Evolutionary conservation across 345 rosid genomes (phyloP), one percentile per base, ranked within the genome.

Genomic region (Gossypium sturtianum): DNA sequence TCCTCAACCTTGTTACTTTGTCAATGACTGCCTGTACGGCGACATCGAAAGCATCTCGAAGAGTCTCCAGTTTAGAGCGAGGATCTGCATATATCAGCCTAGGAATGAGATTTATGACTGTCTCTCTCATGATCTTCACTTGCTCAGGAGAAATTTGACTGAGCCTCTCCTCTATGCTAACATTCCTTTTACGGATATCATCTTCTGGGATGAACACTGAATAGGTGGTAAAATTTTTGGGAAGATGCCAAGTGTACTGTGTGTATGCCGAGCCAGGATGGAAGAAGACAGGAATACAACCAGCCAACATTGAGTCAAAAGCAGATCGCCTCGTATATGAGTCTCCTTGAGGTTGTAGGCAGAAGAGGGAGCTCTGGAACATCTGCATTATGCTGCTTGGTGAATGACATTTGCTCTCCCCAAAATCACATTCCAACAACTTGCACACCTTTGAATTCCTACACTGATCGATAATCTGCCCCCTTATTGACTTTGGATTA

Each of bases 201-300:
- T 90, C 90, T 84, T 86, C 93, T 0, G 93, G 94, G 70, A 94
- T 92, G 84, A 90, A 92, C 29, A 94, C 92, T 0, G 98, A 94
- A 76, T 89, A 94, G 16, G 88, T 87, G n/a, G 90, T 80, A 74
- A 79, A 89, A 80, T 92, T 83, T 86, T 87, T 90, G 0, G 94
- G 98, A 47, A 92, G 92, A 84, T 90, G 94, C 98, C 98, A 92
- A 16, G 90, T 89, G 78, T 92, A 94, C 34, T 90, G 97, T 0
- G 93, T 89, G 84, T 90, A 90, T 0, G 97, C 98, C 2, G 98
- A 91, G 4, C 93, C 98, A 0, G 98, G 97, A 79, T 94, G 98
- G 79, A 92, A 90, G 86, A 93, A 94, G 41, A 92, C 90, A 0
- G 98, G 93, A 78, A 91, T 90, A 72, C 98, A 93, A 54, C 97